phyloP scores from a whole-genome alignment of 768 basidiomycete species.

The Amanita muscaria region DNA sequence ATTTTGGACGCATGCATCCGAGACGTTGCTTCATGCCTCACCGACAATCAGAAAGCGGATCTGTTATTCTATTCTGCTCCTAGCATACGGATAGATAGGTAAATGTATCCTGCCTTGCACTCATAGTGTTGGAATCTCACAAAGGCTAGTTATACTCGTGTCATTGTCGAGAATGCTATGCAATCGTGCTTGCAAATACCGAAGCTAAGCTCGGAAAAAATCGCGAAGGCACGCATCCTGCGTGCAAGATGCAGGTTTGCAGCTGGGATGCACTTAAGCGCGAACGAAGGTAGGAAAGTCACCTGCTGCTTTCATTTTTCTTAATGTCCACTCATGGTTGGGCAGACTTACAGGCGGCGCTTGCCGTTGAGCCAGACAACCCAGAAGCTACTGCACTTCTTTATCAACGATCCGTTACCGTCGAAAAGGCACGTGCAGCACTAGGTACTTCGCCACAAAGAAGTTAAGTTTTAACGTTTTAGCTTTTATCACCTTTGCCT shows the following conservation, averaged over 20 bases:
- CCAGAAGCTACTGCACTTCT: conserved; percentile 56
- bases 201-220: conserved; percentile 39
- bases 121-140: too few species aligned
- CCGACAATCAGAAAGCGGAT: conserved; percentile 60
- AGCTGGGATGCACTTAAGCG: conserved; percentile 49
- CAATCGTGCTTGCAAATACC: conserved; percentile 59
- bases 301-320: background rate
- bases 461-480: background rate
- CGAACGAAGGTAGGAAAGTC: conserved; percentile 49
- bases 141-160: conserved; percentile 47
- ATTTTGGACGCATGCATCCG: conserved; percentile 72
- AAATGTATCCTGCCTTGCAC: conserved; percentile 19
- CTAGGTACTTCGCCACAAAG: background rate
- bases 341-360: conserved; percentile 58
- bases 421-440: conserved; percentile 43
- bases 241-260: conserved; percentile 60
- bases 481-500: conserved; percentile 35
- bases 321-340: background rate
- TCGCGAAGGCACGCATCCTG: conserved; percentile 53
- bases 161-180: conserved; percentile 64
- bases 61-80: conserved; percentile 76
- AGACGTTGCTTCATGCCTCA: conserved; percentile 49
- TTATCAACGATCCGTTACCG: conserved; percentile 43
- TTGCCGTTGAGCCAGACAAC: conserved; percentile 58
- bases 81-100: conserved; percentile 68